Evolutionary conservation across 2,329 filamentous ascomycete species (phyloP), one percentile per base, ranked within the genome.

Genomic region (Aspergillus jensenii): DNA sequence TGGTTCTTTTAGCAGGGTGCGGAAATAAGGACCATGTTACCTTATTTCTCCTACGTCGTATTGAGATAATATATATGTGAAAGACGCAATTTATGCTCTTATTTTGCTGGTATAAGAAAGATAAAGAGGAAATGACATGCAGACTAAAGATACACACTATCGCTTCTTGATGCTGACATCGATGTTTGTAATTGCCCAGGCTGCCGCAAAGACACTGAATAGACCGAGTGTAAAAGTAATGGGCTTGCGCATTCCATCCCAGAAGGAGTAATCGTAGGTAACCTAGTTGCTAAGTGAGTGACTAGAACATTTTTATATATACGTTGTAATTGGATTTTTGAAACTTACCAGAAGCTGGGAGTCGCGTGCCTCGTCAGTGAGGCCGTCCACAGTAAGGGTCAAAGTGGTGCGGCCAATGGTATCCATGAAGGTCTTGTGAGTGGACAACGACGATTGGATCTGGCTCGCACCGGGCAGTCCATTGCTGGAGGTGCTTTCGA

Each of bases 391-490:
- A 61, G 88, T 90, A 68, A 99, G 82, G 51, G 84, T 88, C 60
- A 99, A 82, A 0, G 88, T 84, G 0, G 93, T 96, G 62, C 95
- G 90, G 60, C 95, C 95, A 33, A 93, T 69, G 0, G 95, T 98
- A 76, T 99, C 95, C 78, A 99, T 89, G 77, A 92, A 99, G 0
- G 93, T 97, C 75, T 87, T 88, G 78, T 95, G 86, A n/a, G 88
- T 77, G 62, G 83, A 84, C 19, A 81, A 78, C n/a, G 79, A 76
- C 61, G 85, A 83, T 49, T 83, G 81, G 49, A 86, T 80, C 52
- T 71, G 65, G 59, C 66, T 71, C 9, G 65, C 57, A 56, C 95
- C 73, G 1, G 93, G 92, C 33, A 96, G 81, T 4, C 85, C 84
- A 53, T 91, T 91, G 64, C 67, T 71, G 40, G 65, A 56, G 62